phyloP scores from a whole-genome alignment of 768 basidiomycete genomes.

The Amanita exitialis region DNA sequence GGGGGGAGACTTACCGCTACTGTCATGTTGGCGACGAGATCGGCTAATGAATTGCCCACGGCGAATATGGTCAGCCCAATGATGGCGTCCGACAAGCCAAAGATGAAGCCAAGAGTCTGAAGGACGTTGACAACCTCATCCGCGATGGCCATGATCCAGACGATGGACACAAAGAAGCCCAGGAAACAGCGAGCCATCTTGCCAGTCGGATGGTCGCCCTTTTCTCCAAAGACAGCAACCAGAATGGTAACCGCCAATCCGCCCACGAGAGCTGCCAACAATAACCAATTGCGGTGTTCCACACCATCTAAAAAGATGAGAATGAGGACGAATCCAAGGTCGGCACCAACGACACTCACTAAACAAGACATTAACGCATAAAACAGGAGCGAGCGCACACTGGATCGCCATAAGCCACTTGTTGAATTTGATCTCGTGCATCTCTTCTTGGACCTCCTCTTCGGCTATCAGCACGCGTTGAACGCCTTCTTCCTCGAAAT shows the following conservation, averaged over 20 bases:
- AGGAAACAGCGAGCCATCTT: constrained; percentile 74
- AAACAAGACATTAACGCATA: constrained; percentile 68
- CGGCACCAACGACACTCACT: constrained; percentile 36
- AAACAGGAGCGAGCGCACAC: constrained; percentile 73
- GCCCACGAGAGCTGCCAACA: constrained; percentile 41
- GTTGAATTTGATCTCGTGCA: constrained; percentile 57
- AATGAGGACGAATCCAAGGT: not conserved
- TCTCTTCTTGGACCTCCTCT: constrained; percentile 59
- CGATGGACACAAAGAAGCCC: constrained; percentile 84
- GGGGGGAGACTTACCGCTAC: constrained; percentile 55
- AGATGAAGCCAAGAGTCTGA: constrained; percentile 87
- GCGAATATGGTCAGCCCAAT: constrained; percentile 96
- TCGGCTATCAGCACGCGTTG: constrained; percentile 65
- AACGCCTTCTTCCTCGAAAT: constrained; percentile 66
- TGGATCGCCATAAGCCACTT: constrained; percentile 84
- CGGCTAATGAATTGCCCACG: constrained; percentile 91
- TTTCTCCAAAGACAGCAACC: constrained; percentile 49
- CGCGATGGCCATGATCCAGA: constrained; percentile 98
- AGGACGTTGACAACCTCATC: constrained; percentile 77
- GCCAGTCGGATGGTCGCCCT: constrained; percentile 45
- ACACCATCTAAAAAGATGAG: constrained; percentile 28
- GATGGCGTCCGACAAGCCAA: constrained; percentile 94
- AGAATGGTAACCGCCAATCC: constrained; percentile 46
- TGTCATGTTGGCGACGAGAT: constrained; percentile 94
- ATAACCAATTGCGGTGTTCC: constrained; percentile 35